phyloP scores from a whole-genome alignment of 768 basidiomycete species.

The Auriscalpium microsporum region DNA sequence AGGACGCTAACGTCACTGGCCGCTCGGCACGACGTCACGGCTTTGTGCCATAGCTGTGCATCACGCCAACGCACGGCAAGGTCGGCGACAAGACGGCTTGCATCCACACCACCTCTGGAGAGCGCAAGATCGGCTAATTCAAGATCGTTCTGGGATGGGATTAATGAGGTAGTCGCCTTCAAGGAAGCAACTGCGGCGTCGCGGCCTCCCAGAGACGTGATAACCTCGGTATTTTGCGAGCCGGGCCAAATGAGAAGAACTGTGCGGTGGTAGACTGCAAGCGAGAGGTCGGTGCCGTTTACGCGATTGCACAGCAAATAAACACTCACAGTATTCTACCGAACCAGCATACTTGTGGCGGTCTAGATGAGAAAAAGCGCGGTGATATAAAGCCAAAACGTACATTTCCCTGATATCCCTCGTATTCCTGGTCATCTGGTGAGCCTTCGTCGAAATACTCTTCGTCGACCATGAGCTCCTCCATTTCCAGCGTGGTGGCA shows the following conservation, averaged over 20 bases:
- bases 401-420: background rate
- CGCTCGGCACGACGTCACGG: background rate
- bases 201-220: background rate
- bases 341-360: too few relatives aligned
- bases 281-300: too few relatives aligned
- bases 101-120: background rate
- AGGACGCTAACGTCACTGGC: background rate
- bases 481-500: background rate
- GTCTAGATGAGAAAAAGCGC: too few relatives aligned
- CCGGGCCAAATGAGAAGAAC: background rate
- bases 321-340: too few relatives aligned
- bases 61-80: background rate
- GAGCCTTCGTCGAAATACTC: background rate
- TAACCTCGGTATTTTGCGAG: background rate
- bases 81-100: background rate
- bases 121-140: background rate
- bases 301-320: too few relatives aligned
- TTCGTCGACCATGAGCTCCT: background rate
- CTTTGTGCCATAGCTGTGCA: background rate
- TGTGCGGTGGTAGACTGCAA: background rate
- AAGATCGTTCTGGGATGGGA: background rate
- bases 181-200: background rate
- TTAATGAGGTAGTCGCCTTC: background rate
- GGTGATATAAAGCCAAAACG: too few relatives aligned
- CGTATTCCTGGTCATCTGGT: background rate